phyloP scores from a whole-genome alignment of 192 early-diverging fungal species.

The Coemansia sp. region DNA sequence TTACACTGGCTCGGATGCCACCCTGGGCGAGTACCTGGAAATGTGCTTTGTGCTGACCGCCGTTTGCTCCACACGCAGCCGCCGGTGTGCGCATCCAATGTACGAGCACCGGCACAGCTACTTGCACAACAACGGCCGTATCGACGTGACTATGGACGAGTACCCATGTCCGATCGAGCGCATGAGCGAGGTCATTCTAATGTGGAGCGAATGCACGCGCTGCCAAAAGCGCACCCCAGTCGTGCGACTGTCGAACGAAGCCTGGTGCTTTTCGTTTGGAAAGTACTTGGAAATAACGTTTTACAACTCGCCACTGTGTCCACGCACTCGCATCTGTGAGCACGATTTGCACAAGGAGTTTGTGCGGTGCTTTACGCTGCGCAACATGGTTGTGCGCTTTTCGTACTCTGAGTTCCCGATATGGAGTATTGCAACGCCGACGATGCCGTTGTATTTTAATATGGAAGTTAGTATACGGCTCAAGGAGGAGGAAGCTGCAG shows the following conservation, averaged over 20 bases:
- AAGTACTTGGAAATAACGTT: conserved; percentile 94
- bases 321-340: conserved; percentile 70
- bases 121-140: conserved; percentile 75
- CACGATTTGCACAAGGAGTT: conserved; percentile 84
- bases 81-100: conserved; percentile 76
- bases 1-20: conserved; percentile 69
- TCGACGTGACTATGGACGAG: conserved; percentile 75
- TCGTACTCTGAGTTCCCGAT: conserved; percentile 58
- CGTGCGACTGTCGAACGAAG: conserved; percentile 77
- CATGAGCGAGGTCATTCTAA: conserved; percentile 74
- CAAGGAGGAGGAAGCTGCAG: conserved; percentile 74
- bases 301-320: conserved; percentile 69
- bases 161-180: conserved; percentile 60
- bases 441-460: conserved; percentile 45
- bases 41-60: conserved; percentile 69
- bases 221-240: conserved; percentile 72
- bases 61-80: conserved; percentile 59
- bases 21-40: conserved; percentile 85
- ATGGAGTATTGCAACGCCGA: conserved; percentile 43
- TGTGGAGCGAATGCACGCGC: conserved; percentile 85
- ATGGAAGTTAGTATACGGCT: conserved; percentile 63
- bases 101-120: conserved; percentile 82
- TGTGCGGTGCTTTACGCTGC: conserved; percentile 79
- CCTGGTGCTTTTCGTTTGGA: conserved; percentile 95
- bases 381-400: conserved; percentile 76